Evolutionary conservation across 352 stramenopile species (phyloP).

Genomic region (Blastocystis sp.): DNA sequence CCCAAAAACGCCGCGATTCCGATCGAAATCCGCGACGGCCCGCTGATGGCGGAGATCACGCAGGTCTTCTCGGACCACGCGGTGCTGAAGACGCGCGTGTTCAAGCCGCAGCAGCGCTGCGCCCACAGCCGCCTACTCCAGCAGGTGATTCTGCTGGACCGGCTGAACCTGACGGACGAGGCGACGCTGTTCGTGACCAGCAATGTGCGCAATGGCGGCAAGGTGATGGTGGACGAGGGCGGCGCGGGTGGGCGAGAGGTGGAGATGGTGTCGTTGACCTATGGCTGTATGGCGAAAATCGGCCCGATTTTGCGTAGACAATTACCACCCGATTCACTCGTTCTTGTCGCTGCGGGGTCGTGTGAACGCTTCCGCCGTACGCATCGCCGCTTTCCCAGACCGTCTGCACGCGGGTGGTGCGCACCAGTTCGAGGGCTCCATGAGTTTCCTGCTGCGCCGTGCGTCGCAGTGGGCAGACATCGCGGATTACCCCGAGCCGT

Average conservation of each 20-base stretch:
- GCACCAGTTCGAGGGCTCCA: background rate
- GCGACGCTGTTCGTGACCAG: background rate
- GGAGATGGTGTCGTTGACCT: background rate
- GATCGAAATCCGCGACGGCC: background rate
- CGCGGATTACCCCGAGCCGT: slow-evolving; percentile 20
- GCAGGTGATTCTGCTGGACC: slow-evolving; percentile 16
- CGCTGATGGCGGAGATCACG: background rate
- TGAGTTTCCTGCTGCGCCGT: slow-evolving; percentile 15
- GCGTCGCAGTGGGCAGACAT: slow-evolving; percentile 32
- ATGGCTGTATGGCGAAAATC: background rate
- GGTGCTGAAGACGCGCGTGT: slow-evolving; percentile 23
- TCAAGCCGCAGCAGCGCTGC: background rate
- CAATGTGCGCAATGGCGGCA: background rate
- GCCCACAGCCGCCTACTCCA: background rate
- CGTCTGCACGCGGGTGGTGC: slow-evolving; percentile 20
- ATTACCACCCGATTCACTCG: background rate
- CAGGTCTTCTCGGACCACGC: background rate
- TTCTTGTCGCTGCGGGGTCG: background rate
- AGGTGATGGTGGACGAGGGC: slow-evolving; percentile 28
- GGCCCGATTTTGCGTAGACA: background rate
- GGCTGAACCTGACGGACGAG: slow-evolving; percentile 1
- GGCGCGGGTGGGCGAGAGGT: background rate
- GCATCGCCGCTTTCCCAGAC: slow-evolving; percentile 2
- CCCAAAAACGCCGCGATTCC: background rate
- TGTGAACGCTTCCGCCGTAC: background rate